Evolutionary conservation across 768 basidiomycete genomes (phyloP).

Genomic region (Phaffia australis): DNA sequence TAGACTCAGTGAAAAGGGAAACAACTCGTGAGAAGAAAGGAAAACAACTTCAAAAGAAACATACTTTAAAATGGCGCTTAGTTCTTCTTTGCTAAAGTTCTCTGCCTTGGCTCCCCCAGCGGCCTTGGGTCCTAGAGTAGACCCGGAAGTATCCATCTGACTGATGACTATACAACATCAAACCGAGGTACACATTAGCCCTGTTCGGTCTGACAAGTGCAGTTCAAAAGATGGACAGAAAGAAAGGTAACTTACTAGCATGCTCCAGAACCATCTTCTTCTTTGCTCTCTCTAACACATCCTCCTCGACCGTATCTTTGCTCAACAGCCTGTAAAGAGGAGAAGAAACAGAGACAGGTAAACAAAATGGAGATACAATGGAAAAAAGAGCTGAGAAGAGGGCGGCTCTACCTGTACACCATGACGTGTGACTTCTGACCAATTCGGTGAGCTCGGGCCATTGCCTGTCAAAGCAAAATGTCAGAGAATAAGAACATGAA

Average conservation of each 20-base stretch:
- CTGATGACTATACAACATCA: conserved; percentile 68
- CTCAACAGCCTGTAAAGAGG: conserved; percentile 52
- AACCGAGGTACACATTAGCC: background rate
- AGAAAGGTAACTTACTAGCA: conserved; percentile 61
- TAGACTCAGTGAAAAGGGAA: background rate
- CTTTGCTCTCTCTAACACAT: conserved; percentile 92
- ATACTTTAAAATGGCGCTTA: conserved; percentile 82
- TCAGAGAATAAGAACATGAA: no score
- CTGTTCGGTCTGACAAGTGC: background rate
- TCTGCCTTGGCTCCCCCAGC: conserved; percentile 49
- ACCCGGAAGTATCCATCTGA: conserved; percentile 98
- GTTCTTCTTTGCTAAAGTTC: conserved; percentile 86
- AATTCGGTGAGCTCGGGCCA: conserved; percentile 98
- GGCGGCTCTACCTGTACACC: conserved; percentile 60
- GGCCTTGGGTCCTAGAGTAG: conserved; percentile 55
- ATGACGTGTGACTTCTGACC: conserved; percentile 98
- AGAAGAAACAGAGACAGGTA: background rate
- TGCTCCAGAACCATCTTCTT: conserved; percentile 99
- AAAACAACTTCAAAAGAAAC: background rate
- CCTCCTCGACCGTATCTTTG: conserved; percentile 99
- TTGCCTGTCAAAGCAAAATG: conserved; percentile 53
- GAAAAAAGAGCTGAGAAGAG: background rate
- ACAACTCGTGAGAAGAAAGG: background rate
- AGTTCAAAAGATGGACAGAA: background rate
- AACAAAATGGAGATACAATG: background rate